Base-by-base conservation (phyloP, 148 eudicot genomes). In the Polygonum maritimum region DNA sequence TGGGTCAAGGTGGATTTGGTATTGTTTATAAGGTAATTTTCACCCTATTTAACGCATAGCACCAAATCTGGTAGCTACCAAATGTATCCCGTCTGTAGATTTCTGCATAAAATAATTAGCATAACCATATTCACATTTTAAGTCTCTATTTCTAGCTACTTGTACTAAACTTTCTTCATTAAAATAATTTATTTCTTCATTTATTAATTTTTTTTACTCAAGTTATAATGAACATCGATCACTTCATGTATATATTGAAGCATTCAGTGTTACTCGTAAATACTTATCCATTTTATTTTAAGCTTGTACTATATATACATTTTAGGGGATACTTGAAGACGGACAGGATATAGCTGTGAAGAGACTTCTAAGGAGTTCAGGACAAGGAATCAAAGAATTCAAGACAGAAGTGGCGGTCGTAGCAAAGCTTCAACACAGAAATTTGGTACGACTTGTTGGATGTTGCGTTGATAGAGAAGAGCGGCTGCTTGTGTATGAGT, bases 371-470 rank as follows among this genome's bases (percentile, higher is more conserved):
- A 78, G 45, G 75, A 76, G 71, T 70, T 88, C 91, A 45, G 78
- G 77, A n/a, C 91, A 86, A 84, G 91, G 91, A 62, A 39, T 73
- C 9, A 84, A 81, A 36, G 87, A 88, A 76, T 88, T 88, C 78
- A 84, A 81, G 87, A 86, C 83, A 39, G 91, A 88, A 79, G 85
- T 88, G 58, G 58, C 67, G 47, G 84, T 76, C 60, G 81, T 88
- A 39, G 84, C 89, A 26, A 88, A 86, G 52, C 89, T 86, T 51
- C 89, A 86, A 55, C 91, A 86, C 74, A 77, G 85, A 54, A 88
- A 88, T 71, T 88, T 88, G 47, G 88, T 88, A 36, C 81, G 36
- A 79, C 87, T 85, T 78, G 80, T 88, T 5, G 91, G 88, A 38
- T 83, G 88, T 48, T 88, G 91, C 65, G 57, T 85, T 44, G 82